Evolutionary conservation across 805 yeast genomes (phyloP).

Genomic region (Candida schatavii): DNA sequence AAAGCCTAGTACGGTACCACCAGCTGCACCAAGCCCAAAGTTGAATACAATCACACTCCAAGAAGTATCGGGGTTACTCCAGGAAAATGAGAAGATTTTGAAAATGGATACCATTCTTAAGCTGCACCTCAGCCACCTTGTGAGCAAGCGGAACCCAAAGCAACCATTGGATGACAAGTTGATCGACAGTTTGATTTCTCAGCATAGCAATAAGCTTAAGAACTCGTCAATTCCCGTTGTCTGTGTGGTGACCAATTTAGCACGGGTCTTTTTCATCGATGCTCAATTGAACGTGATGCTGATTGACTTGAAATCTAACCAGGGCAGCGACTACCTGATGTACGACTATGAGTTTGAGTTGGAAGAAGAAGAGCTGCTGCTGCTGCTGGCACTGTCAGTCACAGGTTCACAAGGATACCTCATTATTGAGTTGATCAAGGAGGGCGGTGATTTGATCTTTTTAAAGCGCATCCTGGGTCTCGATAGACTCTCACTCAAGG

Average conservation of each 20-base stretch:
- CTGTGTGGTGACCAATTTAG: constrained; percentile 38
- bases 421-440: constrained; percentile 58
- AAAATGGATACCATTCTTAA: constrained; percentile 38
- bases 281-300: constrained; percentile 30
- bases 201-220: constrained; percentile 19
- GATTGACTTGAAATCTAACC: constrained; percentile 41
- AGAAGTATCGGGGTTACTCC: constrained; percentile 31
- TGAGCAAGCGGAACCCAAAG: constrained; percentile 14
- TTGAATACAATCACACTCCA: constrained; percentile 24
- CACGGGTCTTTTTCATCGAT: constrained; percentile 41
- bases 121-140: constrained; percentile 30
- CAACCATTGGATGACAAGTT: constrained; percentile 26
- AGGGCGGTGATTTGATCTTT: constrained; percentile 55
- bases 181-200: constrained; percentile 31
- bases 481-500: constrained; percentile 29
- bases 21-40: neutral
- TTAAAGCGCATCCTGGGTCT: constrained; percentile 36
- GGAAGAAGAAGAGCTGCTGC: constrained; percentile 33
- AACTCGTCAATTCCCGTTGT: constrained; percentile 28
- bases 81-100: constrained; percentile 35
- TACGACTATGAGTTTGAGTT: constrained; percentile 74
- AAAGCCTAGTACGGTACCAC: constrained; percentile 1
- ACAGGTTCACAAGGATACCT: constrained; percentile 49
- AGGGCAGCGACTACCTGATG: constrained; percentile 59
- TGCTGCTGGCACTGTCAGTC: constrained; percentile 24